phyloP scores from a whole-genome alignment of 2,329 filamentous ascomycete genomes.

The Fusarium tupiense region DNA sequence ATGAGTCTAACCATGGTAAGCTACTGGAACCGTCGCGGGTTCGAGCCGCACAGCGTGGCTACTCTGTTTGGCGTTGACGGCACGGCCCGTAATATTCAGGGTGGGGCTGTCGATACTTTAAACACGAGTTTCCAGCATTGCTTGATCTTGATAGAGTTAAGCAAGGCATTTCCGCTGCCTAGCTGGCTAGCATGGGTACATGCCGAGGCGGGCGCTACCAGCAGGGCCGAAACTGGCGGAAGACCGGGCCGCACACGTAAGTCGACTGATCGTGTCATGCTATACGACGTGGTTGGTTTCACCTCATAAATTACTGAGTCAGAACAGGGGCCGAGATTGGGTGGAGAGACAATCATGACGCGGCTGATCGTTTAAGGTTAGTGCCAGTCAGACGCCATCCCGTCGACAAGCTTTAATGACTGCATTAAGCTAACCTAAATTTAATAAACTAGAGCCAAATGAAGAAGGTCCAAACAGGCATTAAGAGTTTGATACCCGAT shows the following conservation, averaged over 20 bases:
- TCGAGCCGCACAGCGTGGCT: neutral
- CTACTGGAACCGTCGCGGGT: neutral
- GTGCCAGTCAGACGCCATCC: too few relatives aligned
- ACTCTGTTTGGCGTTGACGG: too few relatives aligned
- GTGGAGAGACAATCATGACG: neutral
- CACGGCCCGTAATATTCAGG: too few relatives aligned
- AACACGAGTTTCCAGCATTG: neutral
- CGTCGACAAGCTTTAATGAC: neutral
- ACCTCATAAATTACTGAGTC: neutral
- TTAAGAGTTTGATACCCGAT: too few relatives aligned
- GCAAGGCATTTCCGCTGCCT: neutral
- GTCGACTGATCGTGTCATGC: neutral
- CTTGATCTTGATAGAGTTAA: neutral
- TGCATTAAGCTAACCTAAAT: neutral
- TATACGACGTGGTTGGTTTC: neutral
- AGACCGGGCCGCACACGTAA: neutral
- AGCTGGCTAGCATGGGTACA: too few relatives aligned
- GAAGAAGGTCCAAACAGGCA: too few relatives aligned
- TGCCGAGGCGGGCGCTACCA: too few relatives aligned
- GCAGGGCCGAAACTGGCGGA: neutral
- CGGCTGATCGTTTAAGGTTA: neutral
- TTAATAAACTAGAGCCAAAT: too few relatives aligned
- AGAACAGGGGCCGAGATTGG: neutral
- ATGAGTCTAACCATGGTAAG: neutral
- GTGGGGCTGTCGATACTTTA: neutral